Base-by-base conservation (phyloP, 768 basidiomycete genomes). In the Calvatia gigantea region DNA sequence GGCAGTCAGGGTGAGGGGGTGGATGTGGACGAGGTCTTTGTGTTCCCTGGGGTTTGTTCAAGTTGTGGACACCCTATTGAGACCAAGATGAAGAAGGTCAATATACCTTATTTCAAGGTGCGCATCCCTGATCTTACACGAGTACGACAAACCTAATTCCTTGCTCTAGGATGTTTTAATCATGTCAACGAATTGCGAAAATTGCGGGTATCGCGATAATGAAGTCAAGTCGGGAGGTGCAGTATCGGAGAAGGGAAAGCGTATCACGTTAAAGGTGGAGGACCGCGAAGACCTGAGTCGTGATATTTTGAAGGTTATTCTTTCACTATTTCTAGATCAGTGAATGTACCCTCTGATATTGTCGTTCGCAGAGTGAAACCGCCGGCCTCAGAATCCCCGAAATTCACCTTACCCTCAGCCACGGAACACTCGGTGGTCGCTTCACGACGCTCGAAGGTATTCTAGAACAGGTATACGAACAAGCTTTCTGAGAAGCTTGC, bases 361-460 rank as follows among this genome's bases (percentile, higher is more conserved):
- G 27, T 2, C 25, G 5, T 39, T 5, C 62, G 12, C 21, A 98
- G 94, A 96, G 94, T 65, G 96, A 99, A 65, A 94, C 91, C 0
- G 90, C 90, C 15, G 94, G 94, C 15, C 75, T 99, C 28, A 77
- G 73, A 3, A 92, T 99, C 41, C 95, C 97, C 2, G 97, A 99
- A 66, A 97, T 98, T 60, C 91, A 98, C 50, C 85, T 99, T 6
- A 83, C 86, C 9, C 83, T 99, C 4, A 87, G 91, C 39, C 85
- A 92, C 15, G 97, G 97, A 4, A 98, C 97, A 0, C 83, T 99
- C 2, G 97, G 97, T 11, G 97, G 97, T 7, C 83, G 97, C 8
- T 99, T 99, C 75, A 99, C 97, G 0, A 99, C 97, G 0, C 77
- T 98, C 19, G 97, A 99, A 70, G 97, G 97, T 19, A 87, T 98